phyloP scores from a whole-genome alignment of 1,284 basidiomycete genomes.

The Peniophora sp. region DNA sequence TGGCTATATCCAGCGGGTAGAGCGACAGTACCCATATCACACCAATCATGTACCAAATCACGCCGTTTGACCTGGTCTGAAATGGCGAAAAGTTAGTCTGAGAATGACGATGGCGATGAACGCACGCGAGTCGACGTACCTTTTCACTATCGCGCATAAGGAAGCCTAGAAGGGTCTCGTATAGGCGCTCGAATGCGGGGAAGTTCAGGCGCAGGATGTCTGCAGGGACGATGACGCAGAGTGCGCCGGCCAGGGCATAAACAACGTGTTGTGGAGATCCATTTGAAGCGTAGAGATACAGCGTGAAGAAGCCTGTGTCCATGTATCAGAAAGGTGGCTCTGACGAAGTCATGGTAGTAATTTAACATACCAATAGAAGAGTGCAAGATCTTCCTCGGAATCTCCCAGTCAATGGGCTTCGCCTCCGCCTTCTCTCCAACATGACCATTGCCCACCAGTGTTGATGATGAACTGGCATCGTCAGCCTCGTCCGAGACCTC shows the following conservation, averaged over 20 bases:
- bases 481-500: slow-evolving; percentile 11
- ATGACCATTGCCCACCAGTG: slow-evolving; percentile 8
- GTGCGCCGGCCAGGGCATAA: slow-evolving; percentile 53
- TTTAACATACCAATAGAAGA: slow-evolving; percentile 81
- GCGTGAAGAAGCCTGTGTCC: slow-evolving; percentile 70
- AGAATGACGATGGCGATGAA: not conserved
- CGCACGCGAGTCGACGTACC: slow-evolving; percentile 28
- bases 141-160: slow-evolving; percentile 94
- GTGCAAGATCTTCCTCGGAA: slow-evolving; percentile 88
- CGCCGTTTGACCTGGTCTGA: slow-evolving; percentile 74
- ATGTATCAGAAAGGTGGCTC: slow-evolving; percentile 1
- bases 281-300: slow-evolving; percentile 65
- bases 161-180: slow-evolving; percentile 76
- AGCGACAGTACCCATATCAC: slow-evolving; percentile 76
- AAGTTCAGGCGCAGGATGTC: slow-evolving; percentile 77
- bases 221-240: slow-evolving; percentile 66
- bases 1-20: slow-evolving; percentile 84
- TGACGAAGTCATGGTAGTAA: slow-evolving; percentile 3
- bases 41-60: slow-evolving; percentile 94
- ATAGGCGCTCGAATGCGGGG: slow-evolving; percentile 63
- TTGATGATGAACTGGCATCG: too few relatives aligned
- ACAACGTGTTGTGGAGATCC: slow-evolving; percentile 54
- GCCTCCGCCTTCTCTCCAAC: slow-evolving; percentile 6
- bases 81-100: not conserved
- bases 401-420: slow-evolving; percentile 60